These are phyloP conservation scores for Fistulinella staudtii DNA, from an alignment of 1,284 basidiomycete genomes.

Conservation along the genomic window DNA sequence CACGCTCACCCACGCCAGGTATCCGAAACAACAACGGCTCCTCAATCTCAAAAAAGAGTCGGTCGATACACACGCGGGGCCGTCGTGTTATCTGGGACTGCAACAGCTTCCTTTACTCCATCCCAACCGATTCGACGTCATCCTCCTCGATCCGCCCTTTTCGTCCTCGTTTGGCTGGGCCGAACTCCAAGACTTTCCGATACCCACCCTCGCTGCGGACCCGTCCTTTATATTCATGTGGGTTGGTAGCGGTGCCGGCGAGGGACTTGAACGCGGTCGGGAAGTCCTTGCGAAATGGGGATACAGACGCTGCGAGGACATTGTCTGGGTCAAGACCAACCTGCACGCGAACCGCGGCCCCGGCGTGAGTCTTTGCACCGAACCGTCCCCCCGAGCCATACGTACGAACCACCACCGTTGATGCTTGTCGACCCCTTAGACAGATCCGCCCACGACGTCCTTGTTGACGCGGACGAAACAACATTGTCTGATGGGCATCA, in stretches of 20 bases:
- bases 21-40: slow-evolving; percentile 85
- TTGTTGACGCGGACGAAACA: slow-evolving; percentile 88
- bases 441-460: slow-evolving; percentile 78
- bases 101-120: slow-evolving; percentile 52
- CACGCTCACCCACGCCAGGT: slow-evolving; percentile 45
- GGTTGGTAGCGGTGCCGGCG: slow-evolving; percentile 90
- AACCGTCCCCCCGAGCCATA: not conserved
- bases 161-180: slow-evolving; percentile 82
- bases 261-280: slow-evolving; percentile 88
- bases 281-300: slow-evolving; percentile 94
- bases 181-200: slow-evolving; percentile 75
- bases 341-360: slow-evolving; percentile 63
- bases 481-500: slow-evolving; percentile 98
- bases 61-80: slow-evolving; percentile 57
- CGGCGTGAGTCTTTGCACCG: slow-evolving; percentile 59
- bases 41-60: slow-evolving; percentile 75
- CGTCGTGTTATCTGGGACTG: slow-evolving; percentile 66
- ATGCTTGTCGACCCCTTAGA: slow-evolving; percentile 39
- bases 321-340: slow-evolving; percentile 96
- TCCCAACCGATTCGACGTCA: slow-evolving; percentile 85
- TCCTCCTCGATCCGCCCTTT: slow-evolving; percentile 89
- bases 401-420: slow-evolving; percentile 7
- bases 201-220: slow-evolving; percentile 83
- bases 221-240: slow-evolving; percentile 95
- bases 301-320: slow-evolving; percentile 93